These are phyloP conservation scores for Camelina hispida DNA, from an alignment of 345 rosid species.

Conservation along the genomic window DNA sequence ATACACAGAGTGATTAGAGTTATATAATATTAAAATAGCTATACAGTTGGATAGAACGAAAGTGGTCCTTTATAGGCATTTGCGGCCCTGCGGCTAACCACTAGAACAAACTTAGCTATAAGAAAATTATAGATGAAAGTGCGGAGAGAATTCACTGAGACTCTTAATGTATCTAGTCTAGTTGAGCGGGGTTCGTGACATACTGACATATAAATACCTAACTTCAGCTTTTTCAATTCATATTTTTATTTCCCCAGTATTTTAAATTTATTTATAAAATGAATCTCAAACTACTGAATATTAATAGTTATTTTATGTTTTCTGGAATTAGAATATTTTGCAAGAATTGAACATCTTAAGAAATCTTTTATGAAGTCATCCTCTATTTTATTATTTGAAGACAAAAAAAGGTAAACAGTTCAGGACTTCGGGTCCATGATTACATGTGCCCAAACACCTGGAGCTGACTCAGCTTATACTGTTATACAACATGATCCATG, in stretches of 20 bases:
- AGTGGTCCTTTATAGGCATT: conserved; percentile 11
- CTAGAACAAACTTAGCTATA: conserved; percentile 10
- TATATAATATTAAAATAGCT: neutral
- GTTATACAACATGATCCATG: conserved; percentile 24
- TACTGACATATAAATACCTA: too few relatives aligned
- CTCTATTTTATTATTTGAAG: neutral
- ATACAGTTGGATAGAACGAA: conserved; percentile 4
- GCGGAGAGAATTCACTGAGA: conserved; percentile 5
- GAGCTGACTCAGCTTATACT: conserved; percentile 39
- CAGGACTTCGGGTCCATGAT: conserved; percentile 25
- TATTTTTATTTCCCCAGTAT: neutral
- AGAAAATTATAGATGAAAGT: conserved; percentile 13
- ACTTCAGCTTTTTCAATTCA: neutral
- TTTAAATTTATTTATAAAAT: neutral
- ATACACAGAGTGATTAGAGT: neutral
- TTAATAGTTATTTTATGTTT: neutral
- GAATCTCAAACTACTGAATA: neutral
- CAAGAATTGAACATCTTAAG: neutral
- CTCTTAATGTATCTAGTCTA: neutral
- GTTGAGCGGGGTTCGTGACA: neutral
- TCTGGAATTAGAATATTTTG: neutral
- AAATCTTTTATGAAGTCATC: neutral
- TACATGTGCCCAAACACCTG: conserved; percentile 42
- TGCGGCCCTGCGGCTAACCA: conserved; percentile 1
- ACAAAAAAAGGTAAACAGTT: neutral